A percentile compares a stretch with the other conserved stretches of the same genome.
phyloP scores from a whole-genome alignment of 768 basidiomycete genomes.

The Tulasnella sp. region DNA sequence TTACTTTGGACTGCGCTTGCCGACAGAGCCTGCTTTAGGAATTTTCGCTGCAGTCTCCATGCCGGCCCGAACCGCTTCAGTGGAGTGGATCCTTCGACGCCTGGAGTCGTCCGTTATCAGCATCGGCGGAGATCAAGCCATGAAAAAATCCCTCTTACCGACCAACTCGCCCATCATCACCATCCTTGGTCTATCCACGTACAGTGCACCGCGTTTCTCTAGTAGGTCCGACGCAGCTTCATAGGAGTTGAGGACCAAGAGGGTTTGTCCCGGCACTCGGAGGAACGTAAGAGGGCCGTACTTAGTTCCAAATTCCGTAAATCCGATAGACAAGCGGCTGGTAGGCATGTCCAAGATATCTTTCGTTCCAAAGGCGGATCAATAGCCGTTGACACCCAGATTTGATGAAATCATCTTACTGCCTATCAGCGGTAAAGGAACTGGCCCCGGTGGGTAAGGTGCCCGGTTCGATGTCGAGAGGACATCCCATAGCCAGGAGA shows the following conservation, averaged over 20 bases:
- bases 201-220: conserved; percentile 14
- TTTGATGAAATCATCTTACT: neutral
- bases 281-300: conserved; percentile 8
- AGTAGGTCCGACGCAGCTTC: conserved; percentile 14
- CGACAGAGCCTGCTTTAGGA: neutral
- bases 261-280: neutral
- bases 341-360: neutral
- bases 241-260: conserved; percentile 6
- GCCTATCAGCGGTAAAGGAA: neutral
- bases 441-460: neutral
- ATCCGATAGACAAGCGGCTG: neutral
- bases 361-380: neutral
- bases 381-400: neutral
- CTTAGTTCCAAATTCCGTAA: conserved; percentile 3
- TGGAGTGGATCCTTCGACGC: neutral
- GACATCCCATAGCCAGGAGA: neutral
- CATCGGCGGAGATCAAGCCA: neutral
- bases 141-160: neutral
- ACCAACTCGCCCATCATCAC: neutral
- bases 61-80: neutral
- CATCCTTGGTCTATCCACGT: conserved; percentile 14
- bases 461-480: neutral
- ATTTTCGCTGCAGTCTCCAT: neutral
- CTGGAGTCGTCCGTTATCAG: neutral
- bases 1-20: neutral